Percentiles rank a stretch among this genome's conserved stretches.
These are phyloP conservation scores for Nannochloris sp. DNA, from an alignment of 139 green algal species.

Conservation along the genomic window DNA sequence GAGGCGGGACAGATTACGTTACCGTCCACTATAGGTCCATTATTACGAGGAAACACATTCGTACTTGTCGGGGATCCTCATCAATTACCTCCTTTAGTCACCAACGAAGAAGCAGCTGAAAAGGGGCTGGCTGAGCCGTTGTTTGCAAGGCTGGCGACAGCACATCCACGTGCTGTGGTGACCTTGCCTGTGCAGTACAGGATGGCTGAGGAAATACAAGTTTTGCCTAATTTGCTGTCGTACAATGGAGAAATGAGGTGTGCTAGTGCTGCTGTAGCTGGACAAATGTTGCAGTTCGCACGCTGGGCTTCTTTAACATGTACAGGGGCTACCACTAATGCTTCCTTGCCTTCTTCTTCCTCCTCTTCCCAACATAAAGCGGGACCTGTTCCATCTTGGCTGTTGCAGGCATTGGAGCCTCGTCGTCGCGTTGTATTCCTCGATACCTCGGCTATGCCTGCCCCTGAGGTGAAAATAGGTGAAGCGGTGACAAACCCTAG, in stretches of 20 bases:
- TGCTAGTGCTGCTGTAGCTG: constrained; percentile 48
- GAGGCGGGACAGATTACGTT: constrained; percentile 78
- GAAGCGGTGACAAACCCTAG: constrained; percentile 49
- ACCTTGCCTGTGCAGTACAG: constrained; percentile 79
- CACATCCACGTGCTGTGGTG: constrained; percentile 67
- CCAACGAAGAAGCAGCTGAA: constrained; percentile 40
- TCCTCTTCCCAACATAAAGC: neutral
- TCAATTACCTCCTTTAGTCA: constrained; percentile 71
- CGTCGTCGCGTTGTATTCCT: constrained; percentile 65
- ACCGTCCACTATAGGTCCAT: constrained; percentile 33
- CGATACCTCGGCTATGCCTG: constrained; percentile 50
- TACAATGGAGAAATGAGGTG: constrained; percentile 71
- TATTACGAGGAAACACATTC: constrained; percentile 49
- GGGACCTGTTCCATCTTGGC: neutral
- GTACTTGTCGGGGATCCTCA: constrained; percentile 81
- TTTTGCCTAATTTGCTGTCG: constrained; percentile 76
- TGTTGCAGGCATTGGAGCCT: constrained; percentile 45
- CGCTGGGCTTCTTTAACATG: too few species aligned
- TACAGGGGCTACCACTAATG: neutral
- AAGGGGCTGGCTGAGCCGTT: constrained; percentile 66
- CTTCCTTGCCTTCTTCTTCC: neutral
- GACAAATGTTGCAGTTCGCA: too few species aligned
- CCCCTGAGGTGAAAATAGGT: constrained; percentile 17
- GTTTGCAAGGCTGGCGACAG: constrained; percentile 71
- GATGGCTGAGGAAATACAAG: constrained; percentile 84